These are phyloP conservation scores for Chalaropsis ovoidea DNA, from an alignment of 2,329 filamentous ascomycete genomes.

Conservation along the genomic window DNA sequence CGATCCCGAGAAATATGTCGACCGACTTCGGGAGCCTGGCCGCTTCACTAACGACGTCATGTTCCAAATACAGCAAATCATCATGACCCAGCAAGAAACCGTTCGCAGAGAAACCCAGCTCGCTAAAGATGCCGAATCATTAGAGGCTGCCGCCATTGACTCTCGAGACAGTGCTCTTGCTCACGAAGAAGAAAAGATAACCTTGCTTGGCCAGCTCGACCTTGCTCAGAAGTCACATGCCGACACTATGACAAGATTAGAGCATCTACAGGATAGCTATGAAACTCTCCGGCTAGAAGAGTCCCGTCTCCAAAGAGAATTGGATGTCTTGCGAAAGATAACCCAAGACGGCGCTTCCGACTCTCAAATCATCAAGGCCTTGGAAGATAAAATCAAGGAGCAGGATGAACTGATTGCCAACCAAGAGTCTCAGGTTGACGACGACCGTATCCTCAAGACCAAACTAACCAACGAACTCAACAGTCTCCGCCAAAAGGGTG, in stretches of 20 bases:
- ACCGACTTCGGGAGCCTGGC: slow-evolving; percentile 34
- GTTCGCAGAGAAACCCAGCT: slow-evolving; percentile 29
- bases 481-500: slow-evolving; percentile 38
- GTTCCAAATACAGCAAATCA: slow-evolving; percentile 39
- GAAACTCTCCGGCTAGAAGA: slow-evolving; percentile 57
- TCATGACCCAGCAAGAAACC: slow-evolving; percentile 35
- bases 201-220: slow-evolving; percentile 43
- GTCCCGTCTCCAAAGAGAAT: slow-evolving; percentile 46
- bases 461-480: slow-evolving; percentile 42
- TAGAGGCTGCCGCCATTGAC: slow-evolving; percentile 35
- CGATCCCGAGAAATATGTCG: slow-evolving; percentile 46
- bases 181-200: slow-evolving; percentile 46
- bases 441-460: slow-evolving; percentile 39
- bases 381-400: slow-evolving; percentile 51
- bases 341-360: slow-evolving; percentile 44
- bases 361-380: slow-evolving; percentile 42
- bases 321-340: slow-evolving; percentile 42
- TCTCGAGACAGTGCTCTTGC: slow-evolving; percentile 46
- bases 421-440: slow-evolving; percentile 56
- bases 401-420: slow-evolving; percentile 61
- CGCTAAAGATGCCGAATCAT: slow-evolving; percentile 21
- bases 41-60: slow-evolving; percentile 37
- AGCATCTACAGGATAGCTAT: slow-evolving; percentile 51
- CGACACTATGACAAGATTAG: slow-evolving; percentile 49
- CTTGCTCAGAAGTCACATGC: slow-evolving; percentile 47